phyloP scores from a whole-genome alignment of 192 early-diverging fungal species.

The Rhizophlyctis rosea region DNA sequence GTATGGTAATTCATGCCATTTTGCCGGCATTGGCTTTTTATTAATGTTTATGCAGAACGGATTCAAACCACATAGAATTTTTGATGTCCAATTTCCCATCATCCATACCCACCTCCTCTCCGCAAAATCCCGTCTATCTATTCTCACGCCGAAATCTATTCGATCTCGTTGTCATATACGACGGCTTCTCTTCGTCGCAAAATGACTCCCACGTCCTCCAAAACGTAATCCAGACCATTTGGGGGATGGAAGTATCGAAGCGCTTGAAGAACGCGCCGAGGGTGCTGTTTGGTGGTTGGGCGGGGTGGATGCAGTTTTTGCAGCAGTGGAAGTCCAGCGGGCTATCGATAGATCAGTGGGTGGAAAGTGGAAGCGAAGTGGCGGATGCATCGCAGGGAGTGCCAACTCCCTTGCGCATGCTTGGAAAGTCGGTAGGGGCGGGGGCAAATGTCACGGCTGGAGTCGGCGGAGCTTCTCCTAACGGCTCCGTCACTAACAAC shows the following conservation, averaged over 20 bases:
- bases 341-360: too few relatives aligned
- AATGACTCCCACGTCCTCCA: conserved; percentile 15
- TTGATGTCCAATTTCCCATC: too few relatives aligned
- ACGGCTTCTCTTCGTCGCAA: conserved; percentile 51
- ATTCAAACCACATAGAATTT: too few relatives aligned
- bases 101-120: too few relatives aligned
- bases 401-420: conserved; percentile 3
- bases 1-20: too few relatives aligned
- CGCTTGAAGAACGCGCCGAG: conserved; percentile 55
- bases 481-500: background rate
- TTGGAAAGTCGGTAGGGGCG: conserved; percentile 3
- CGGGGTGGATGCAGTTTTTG: conserved; percentile 63
- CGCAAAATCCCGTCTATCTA: too few relatives aligned
- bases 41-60: too few relatives aligned
- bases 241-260: conserved; percentile 56
- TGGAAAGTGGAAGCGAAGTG: conserved; percentile 37
- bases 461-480: conserved; percentile 9
- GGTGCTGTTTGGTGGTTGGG: conserved; percentile 76
- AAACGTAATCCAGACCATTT: conserved; percentile 58
- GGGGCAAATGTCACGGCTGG: background rate
- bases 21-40: too few relatives aligned
- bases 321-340: too few relatives aligned
- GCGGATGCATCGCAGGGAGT: conserved; percentile 46
- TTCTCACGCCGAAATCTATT: conserved; percentile 65
- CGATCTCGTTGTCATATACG: conserved; percentile 72